Evolutionary conservation across 2,329 filamentous ascomycete species (phyloP), one percentile per base, ranked within the genome.

Genomic region (Graphilbum sp.): DNA sequence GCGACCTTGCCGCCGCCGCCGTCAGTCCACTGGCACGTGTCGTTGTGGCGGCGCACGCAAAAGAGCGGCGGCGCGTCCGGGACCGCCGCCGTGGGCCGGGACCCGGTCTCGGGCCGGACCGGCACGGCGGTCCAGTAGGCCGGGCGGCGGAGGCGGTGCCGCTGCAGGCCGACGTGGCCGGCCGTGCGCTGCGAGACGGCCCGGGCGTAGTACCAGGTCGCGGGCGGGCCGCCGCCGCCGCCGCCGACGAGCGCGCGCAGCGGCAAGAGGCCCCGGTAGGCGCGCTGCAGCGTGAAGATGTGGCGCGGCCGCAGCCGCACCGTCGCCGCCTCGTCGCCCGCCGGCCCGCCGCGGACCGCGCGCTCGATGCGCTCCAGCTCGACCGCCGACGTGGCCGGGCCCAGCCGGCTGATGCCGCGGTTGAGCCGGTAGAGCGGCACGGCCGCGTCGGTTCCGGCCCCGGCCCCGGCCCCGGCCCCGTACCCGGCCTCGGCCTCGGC

Each of bases 311-410:
- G 24, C 9, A 9, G 4, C 13, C 16, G 20, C 18, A 21, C 16
- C 5, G 15, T 3, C 4, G n/a, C 4, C 5, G 5, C 30, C 15
- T n/a, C 16, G 30, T 16, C 15, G 2, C 2, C 3, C 17, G 30
- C 20, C 16, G 25, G 11, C n/a, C n/a, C n/a, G n/a, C n/a, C n/a
- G 5, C 4, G 9, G 17, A 36, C 35, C 5, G 16, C 17, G 15
- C 19, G 36, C n/a, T 39, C 37, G 17, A 39, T 5, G 2, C 37
- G 37, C 32, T 39, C 32, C 10, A 39, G 18, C 15, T 16, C 20
- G 11, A 39, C 37, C n/a, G 13, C 19, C 8, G 6, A 12, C 16
- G 37, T 24, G 16, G 37, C 25, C 4, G 13, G 32, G 24, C 37
- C 37, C 1, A 39, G 19, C 1, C 3, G 8, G 9, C 18, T 32